Evolutionary conservation across 306 rosid species (phyloP).

Genomic region (Sophora flavescens): DNA sequence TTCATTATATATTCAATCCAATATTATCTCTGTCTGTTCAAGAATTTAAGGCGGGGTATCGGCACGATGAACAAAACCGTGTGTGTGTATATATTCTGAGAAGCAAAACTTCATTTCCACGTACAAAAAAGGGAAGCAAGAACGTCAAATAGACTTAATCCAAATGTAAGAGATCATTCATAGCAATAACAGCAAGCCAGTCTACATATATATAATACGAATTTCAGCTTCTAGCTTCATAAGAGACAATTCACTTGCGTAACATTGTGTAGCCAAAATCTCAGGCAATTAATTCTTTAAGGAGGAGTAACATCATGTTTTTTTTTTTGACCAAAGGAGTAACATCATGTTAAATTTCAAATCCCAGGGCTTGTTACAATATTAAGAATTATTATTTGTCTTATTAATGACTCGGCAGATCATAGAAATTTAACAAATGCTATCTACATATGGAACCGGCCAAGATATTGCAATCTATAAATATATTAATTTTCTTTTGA

Average conservation of each 20-base stretch:
- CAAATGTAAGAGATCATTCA: not conserved
- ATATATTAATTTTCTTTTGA: conserved; percentile 17
- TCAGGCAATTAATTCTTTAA: conserved; percentile 37
- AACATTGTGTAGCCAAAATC: conserved; percentile 40
- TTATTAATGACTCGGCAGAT: conserved; percentile 3
- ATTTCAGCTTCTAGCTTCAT: conserved; percentile 12
- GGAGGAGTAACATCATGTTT: conserved; percentile 37
- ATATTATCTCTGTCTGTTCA: too few species aligned
- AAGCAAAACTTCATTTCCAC: not conserved
- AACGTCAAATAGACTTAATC: not conserved
- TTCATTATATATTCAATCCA: too few species aligned
- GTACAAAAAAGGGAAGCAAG: not conserved
- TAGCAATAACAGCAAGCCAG: not conserved
- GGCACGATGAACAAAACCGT: too few species aligned
- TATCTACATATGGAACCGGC: conserved; percentile 50
- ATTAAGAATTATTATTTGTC: conserved; percentile 20
- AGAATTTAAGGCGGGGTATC: too few species aligned
- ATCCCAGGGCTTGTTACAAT: conserved; percentile 29
- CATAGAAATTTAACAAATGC: conserved; percentile 41
- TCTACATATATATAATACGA: conserved; percentile 5
- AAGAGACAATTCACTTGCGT: conserved; percentile 36
- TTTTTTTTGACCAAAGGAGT: too few species aligned
- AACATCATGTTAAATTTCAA: conserved; percentile 45
- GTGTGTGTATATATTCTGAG: too few species aligned
- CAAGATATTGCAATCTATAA: conserved; percentile 36